Evolutionary conservation across 2,329 filamentous ascomycete species (phyloP), one percentile per base, ranked within the genome.

Genomic region (Zopfia rhizophila): DNA sequence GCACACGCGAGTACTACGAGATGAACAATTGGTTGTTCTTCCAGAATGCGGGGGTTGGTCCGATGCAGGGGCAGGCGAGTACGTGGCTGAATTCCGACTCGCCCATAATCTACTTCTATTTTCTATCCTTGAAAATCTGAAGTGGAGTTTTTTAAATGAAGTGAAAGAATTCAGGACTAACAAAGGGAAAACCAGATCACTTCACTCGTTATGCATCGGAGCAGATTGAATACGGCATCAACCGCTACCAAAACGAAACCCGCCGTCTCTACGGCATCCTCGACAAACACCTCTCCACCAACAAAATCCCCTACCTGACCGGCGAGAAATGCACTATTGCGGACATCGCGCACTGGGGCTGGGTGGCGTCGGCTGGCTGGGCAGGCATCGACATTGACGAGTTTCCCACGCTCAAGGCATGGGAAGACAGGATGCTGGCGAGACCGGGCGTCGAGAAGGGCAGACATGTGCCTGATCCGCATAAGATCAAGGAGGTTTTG

Each of bases 141-240:
- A n/a, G n/a, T n/a, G n/a, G n/a, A n/a, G n/a, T n/a, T n/a, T n/a
- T n/a, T n/a, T n/a, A n/a, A n/a, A n/a, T n/a, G n/a, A n/a, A n/a
- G n/a, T n/a, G n/a, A n/a, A n/a, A n/a, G n/a, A n/a, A n/a, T n/a
- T n/a, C 24, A 27, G 24, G 24, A 27, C 24, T 27, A n/a, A n/a
- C n/a, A n/a, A n/a, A n/a, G n/a, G n/a, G n/a, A n/a, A 8, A 8
- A 27, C 11, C 45, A 39, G 91, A 94, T 72, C 90, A 96, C 73
- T 96, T 96, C 73, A 77, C 76, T 35, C 83, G 89, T 44, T 95
- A 96, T 63, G 90, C 91, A 1, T 89, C 90, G 0, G 88, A 92
- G 68, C 85, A 82, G 68, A 93, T 96, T 61, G 78, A 86, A 63
- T 96, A 96, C 68, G 90, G 88, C 52, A 84, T 95, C 43, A 84